Evolutionary conservation across 495 filamentous ascomycete species (phyloP), one percentile per base, ranked within the genome.

Genomic region (Xylaria nigripes): DNA sequence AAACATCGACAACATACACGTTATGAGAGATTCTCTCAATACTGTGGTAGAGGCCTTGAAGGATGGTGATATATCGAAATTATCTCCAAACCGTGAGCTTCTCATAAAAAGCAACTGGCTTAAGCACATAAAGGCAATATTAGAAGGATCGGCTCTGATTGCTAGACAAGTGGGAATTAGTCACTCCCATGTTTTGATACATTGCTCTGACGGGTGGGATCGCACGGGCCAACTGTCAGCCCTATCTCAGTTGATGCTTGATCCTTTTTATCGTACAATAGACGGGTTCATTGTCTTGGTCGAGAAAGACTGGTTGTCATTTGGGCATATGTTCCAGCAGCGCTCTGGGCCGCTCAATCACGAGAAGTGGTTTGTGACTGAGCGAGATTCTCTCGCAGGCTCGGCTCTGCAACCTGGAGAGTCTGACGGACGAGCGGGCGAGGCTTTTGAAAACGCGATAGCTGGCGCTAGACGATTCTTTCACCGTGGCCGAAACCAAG

Each of bases 1-100:
- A n/a, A 91, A 91, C 43, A 99, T 99, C 63, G 93, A 95, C 66
- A 99, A 99, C 59, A 97, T 99, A 55, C 93, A 99, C 65, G 92
- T 96, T 51, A 99, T 99, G 93, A 79, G 93, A 53, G 86, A 90
- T 46, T 96, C 92, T 2, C 70, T 98, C 49, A 83, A 86, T 42
- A 94, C 87, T 52, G 87, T 98, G 22, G 74, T 97, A 45, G 90
- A 93, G 52, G 85, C 92, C 9, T 72, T 98, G 61, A 96, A 95
- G 63, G 91, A 97, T 46, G 87, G 89, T 3, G 93, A 98, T 68
- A 74, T 96, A 43, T 87, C 89, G 3, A 84, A 85, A 2, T 70
- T 97, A 42, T 81, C 89, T 6, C 93, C 92, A 8, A 95, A 86
- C 67, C 81, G 82, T 57, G 90, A 97, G 45, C 74, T 84, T 10